These are phyloP conservation scores for Pigoraptor vietnamica DNA, from an alignment of 78 protist species.

Conservation along the genomic window DNA sequence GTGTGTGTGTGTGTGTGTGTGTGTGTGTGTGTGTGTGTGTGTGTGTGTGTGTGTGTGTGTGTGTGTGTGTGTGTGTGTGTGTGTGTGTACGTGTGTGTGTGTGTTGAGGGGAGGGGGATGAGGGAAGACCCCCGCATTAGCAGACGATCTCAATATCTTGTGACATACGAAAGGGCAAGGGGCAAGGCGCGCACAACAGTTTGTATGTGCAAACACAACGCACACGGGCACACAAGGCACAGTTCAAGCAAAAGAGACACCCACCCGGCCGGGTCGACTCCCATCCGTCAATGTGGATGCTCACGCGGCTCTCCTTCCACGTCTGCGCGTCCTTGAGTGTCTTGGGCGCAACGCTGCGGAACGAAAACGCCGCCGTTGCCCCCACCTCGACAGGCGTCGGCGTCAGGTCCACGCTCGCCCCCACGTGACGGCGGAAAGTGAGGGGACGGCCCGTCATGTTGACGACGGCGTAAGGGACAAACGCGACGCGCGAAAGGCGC, in stretches of 20 bases:
- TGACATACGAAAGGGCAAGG: no score
- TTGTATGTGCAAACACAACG: no score
- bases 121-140: no score
- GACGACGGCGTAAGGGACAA: neutral
- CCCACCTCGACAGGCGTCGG: neutral
- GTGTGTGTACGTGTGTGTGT: no score
- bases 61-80: no score
- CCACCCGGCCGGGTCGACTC: neutral
- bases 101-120: no score
- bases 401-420: neutral
- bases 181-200: no score
- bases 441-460: neutral
- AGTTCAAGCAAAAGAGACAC: neutral
- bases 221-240: neutral
- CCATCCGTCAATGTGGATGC: neutral
- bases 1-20: no score
- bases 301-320: neutral
- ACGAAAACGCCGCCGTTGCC: neutral
- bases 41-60: no score
- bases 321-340: neutral
- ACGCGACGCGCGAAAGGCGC: neutral
- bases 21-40: no score
- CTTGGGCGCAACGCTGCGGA: neutral
- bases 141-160: no score
- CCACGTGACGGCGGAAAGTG: neutral